Evolutionary conservation across 1,284 basidiomycete species (phyloP).

Genomic region (Singerocomus inundabilis): DNA sequence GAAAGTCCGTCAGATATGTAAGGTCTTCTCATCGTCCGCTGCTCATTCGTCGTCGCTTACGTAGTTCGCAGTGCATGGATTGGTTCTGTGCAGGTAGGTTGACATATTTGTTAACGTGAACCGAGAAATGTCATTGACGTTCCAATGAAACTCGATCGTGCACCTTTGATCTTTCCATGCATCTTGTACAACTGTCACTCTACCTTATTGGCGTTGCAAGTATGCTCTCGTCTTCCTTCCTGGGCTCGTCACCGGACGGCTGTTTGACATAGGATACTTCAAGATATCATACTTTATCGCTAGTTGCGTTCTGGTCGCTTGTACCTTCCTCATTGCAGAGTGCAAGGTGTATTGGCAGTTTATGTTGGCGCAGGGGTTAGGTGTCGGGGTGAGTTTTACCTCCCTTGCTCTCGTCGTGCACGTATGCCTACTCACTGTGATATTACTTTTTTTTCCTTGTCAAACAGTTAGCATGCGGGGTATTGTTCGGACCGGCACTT

Average conservation of each 20-base stretch:
- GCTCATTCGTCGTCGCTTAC: neutral
- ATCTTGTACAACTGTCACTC: neutral
- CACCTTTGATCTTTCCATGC: neutral
- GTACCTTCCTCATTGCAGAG: conserved; percentile 49
- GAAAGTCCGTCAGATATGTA: conserved; percentile 33
- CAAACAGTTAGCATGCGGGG: conserved; percentile 22
- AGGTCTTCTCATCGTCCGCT: neutral
- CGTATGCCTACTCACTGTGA: neutral
- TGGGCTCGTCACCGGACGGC: conserved; percentile 25
- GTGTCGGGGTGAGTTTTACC: conserved; percentile 37
- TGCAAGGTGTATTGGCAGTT: conserved; percentile 55
- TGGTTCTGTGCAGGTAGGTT: conserved; percentile 35
- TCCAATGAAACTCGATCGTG: neutral
- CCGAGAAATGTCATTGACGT: neutral
- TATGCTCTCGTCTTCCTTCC: conserved; percentile 44
- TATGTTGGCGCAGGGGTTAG: conserved; percentile 48
- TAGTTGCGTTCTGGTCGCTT: conserved; percentile 41
- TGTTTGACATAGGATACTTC: conserved; percentile 33
- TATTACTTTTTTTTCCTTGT: too few species aligned
- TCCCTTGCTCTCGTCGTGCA: neutral
- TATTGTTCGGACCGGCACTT: conserved; percentile 46
- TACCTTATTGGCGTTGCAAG: conserved; percentile 8
- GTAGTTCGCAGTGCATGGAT: conserved; percentile 36
- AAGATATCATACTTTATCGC: conserved; percentile 36
- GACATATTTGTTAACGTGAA: neutral